Evolutionary conservation across 148 eudicot species (phyloP).

Genomic region (Salicornia ramosissima): DNA sequence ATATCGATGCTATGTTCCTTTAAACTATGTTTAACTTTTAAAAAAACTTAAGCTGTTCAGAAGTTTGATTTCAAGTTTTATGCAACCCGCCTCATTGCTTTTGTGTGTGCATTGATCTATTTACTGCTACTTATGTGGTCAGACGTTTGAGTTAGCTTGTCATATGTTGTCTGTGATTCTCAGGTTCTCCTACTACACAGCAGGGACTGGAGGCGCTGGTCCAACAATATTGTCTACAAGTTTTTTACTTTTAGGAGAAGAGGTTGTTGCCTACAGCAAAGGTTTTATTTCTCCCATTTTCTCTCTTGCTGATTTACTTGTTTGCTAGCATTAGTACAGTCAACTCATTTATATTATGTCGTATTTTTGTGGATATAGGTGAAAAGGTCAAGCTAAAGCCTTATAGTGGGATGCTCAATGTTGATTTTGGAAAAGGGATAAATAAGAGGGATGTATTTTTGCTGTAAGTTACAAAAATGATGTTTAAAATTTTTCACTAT

Average conservation of each 20-base stretch:
- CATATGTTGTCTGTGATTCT: slow-evolving; percentile 11
- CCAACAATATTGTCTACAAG: slow-evolving; percentile 97
- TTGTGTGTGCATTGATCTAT: not conserved
- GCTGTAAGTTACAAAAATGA: slow-evolving; percentile 54
- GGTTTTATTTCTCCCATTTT: slow-evolving; percentile 39
- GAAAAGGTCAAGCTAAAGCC: slow-evolving; percentile 75
- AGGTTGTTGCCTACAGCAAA: slow-evolving; percentile 81
- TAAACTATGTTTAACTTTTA: not conserved
- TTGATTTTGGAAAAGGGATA: slow-evolving; percentile 85
- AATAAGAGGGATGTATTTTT: slow-evolving; percentile 79
- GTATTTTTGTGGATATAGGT: slow-evolving; percentile 45
- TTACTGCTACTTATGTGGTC: not conserved
- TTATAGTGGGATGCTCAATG: slow-evolving; percentile 83
- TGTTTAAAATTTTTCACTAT: not conserved
- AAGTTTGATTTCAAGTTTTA: not conserved
- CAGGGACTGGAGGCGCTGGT: slow-evolving; percentile 99
- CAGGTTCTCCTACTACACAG: slow-evolving; percentile 96
- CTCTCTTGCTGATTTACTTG: slow-evolving; percentile 2
- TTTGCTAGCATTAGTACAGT: not conserved
- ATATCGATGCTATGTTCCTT: not conserved
- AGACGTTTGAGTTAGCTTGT: not conserved
- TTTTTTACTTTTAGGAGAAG: slow-evolving; percentile 93
- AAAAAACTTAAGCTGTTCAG: not conserved
- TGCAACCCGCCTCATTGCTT: not conserved
- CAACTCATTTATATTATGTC: slow-evolving; percentile 1